Conservation (phyloP, 2,329 filamentous ascomycete species). For the Dactylellina leptospora region DNA sequence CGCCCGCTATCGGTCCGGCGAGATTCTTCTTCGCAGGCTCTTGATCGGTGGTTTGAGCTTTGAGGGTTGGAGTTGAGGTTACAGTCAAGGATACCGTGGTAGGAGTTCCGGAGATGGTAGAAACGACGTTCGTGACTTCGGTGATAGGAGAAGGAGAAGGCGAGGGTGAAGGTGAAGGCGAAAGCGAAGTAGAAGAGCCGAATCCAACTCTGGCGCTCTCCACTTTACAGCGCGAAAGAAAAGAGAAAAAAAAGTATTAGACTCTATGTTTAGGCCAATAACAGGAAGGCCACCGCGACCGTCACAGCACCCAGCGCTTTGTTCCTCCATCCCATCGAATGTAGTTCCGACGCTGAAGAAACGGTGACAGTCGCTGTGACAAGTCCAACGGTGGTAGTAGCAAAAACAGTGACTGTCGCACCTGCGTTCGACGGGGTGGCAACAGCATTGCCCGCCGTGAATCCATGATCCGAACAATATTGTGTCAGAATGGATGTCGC, state of each 20-base stretch:
- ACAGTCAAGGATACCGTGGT: constrained; percentile 23
- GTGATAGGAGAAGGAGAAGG: constrained; percentile 20
- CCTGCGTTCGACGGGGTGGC: constrained; percentile 33
- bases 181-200: background rate
- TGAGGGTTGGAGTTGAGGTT: constrained; percentile 2
- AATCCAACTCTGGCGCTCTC: too few relatives aligned
- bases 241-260: constrained; percentile 13
- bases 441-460: constrained; percentile 18
- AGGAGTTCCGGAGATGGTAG: constrained; percentile 26
- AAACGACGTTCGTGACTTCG: constrained; percentile 13
- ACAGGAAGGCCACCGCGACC: constrained; percentile 30
- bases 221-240: background rate
- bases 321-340: constrained; percentile 26
- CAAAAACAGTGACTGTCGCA: constrained; percentile 52
- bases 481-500: constrained; percentile 35
- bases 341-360: constrained; percentile 34
- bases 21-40: background rate
- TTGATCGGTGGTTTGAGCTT: background rate
- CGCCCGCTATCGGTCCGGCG: constrained; percentile 34
- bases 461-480: constrained; percentile 39
- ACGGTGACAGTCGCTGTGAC: constrained; percentile 36
- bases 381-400: constrained; percentile 49
- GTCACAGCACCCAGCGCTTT: constrained; percentile 17
- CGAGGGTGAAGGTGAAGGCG: background rate
- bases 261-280: constrained; percentile 31